These are phyloP conservation scores for Mediolabrus comicus DNA, from an alignment of 108 stramenopile species.

Conservation along the genomic window DNA sequence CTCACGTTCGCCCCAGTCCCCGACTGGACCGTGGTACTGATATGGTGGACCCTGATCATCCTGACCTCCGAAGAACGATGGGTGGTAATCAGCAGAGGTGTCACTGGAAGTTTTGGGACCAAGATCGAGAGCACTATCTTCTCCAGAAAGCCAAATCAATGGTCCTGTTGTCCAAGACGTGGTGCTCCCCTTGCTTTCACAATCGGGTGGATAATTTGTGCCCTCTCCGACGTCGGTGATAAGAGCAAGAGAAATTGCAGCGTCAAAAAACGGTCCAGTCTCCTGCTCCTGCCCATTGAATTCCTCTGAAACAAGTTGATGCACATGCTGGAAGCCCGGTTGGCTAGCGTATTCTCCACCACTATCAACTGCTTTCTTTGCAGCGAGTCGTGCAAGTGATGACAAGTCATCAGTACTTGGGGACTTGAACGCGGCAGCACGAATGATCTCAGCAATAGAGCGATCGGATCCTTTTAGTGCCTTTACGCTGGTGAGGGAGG, in stretches of 20 bases:
- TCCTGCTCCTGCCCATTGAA: not conserved
- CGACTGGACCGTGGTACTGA: not conserved
- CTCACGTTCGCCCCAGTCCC: not conserved
- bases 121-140: slow-evolving; percentile 5
- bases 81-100: not conserved
- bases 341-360: not conserved
- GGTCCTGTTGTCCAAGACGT: slow-evolving; percentile 11
- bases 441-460: slow-evolving; percentile 5
- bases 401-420: slow-evolving; percentile 6
- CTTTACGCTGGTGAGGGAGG: not conserved
- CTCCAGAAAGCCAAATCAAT: not conserved
- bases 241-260: slow-evolving; percentile 7
- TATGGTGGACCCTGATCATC: slow-evolving; percentile 6
- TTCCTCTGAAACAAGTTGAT: not conserved
- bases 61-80: slow-evolving; percentile 10
- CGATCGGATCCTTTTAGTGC: slow-evolving; percentile 5
- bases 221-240: slow-evolving; percentile 3
- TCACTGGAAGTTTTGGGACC: not conserved
- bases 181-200: not conserved
- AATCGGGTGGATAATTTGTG: not conserved
- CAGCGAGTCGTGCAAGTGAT: not conserved
- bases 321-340: too few species aligned
- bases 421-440: slow-evolving; percentile 1
- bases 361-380: not conserved
- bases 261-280: not conserved